Percentiles rank a stretch among this genome's conserved stretches.
Evolutionary conservation across 176 grass and related monocot species (phyloP).

Genomic region (Aechmea fasciata): DNA sequence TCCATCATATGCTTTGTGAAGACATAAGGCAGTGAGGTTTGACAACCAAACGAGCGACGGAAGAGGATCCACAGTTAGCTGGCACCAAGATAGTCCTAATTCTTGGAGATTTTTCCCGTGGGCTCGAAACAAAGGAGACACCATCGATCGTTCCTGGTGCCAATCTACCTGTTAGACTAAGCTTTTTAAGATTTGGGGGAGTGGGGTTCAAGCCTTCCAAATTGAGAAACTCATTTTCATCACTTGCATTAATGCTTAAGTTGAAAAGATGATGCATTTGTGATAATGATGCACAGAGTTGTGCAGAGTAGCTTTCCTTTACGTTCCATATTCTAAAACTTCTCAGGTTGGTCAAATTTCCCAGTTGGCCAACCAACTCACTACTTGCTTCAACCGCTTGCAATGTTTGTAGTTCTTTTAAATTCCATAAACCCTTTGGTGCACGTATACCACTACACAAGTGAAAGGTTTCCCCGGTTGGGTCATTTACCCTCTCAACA

Average conservation of each 20-base stretch:
- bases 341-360: slow-evolving; percentile 33
- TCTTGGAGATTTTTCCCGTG: neutral
- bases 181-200: slow-evolving; percentile 24
- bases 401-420: slow-evolving; percentile 34
- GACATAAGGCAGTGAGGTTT: slow-evolving; percentile 15
- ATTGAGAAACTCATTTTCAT: slow-evolving; percentile 25
- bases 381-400: slow-evolving; percentile 19
- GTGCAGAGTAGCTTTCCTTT: slow-evolving; percentile 23
- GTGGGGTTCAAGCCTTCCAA: slow-evolving; percentile 28
- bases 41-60: slow-evolving; percentile 17
- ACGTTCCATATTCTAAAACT: slow-evolving; percentile 23
- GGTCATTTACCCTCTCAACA: neutral
- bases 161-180: slow-evolving; percentile 19
- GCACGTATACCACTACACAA: slow-evolving; percentile 5
- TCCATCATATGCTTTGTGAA: slow-evolving; percentile 16
- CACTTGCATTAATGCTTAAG: slow-evolving; percentile 26
- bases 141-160: slow-evolving; percentile 26
- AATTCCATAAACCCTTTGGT: slow-evolving; percentile 27
- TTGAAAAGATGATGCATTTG: slow-evolving; percentile 24
- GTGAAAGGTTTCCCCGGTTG: slow-evolving; percentile 8
- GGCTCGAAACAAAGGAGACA: slow-evolving; percentile 23
- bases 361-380: slow-evolving; percentile 21
- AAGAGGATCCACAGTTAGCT: slow-evolving; percentile 20
- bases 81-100: slow-evolving; percentile 29
- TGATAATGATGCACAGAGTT: slow-evolving; percentile 36